These are phyloP conservation scores for Dicorynia guianensis DNA, from an alignment of 306 rosid species.

Conservation along the genomic window DNA sequence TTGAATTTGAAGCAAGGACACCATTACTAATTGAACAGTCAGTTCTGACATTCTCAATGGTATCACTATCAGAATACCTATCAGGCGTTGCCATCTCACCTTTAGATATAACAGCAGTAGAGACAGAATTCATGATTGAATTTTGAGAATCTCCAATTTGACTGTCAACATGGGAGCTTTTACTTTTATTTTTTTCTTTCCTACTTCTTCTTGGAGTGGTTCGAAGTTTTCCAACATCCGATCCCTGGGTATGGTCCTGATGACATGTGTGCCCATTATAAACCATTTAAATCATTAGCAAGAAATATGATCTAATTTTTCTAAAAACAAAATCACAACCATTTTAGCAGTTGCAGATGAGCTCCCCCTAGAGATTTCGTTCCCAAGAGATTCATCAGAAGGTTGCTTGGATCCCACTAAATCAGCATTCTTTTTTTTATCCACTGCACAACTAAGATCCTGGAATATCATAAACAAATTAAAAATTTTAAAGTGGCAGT, in stretches of 20 bases:
- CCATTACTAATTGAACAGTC: conserved; percentile 49
- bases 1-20: conserved; percentile 53
- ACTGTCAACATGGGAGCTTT: conserved; percentile 44
- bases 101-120: conserved; percentile 55
- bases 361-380: conserved; percentile 49
- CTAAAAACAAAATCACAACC: conserved; percentile 49
- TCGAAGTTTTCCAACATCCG: conserved; percentile 58
- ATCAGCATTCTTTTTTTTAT: conserved; percentile 55
- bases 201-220: conserved; percentile 65
- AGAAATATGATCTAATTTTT: conserved; percentile 44
- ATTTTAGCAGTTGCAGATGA: conserved; percentile 54
- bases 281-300: conserved; percentile 53
- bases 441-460: conserved; percentile 56
- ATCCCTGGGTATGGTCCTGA: conserved; percentile 68
- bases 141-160: conserved; percentile 48
- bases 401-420: conserved; percentile 46
- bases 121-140: conserved; percentile 49
- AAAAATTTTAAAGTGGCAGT: conserved; percentile 41
- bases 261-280: conserved; percentile 60
- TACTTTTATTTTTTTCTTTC: conserved; percentile 70
- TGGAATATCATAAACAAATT: conserved; percentile 56
- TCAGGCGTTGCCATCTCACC: conserved; percentile 47
- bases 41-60: conserved; percentile 44
- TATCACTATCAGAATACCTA: conserved; percentile 44
- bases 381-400: conserved; percentile 48